These are phyloP conservation scores for Ophiostoma tasmaniense DNA, from an alignment of 2,329 filamentous ascomycete genomes.

Conservation along the genomic window DNA sequence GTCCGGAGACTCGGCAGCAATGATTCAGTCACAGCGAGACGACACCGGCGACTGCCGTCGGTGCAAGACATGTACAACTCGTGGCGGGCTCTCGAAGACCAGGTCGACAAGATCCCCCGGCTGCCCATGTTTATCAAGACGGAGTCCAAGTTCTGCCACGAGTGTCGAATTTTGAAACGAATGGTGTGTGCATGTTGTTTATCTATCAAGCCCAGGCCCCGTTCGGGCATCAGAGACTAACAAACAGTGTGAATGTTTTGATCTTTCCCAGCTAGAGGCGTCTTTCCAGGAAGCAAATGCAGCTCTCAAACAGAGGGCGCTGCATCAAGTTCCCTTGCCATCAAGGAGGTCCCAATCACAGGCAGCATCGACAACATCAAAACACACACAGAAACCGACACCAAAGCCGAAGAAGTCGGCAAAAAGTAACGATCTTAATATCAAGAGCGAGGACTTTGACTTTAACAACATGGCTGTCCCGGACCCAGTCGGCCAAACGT, in stretches of 20 bases:
- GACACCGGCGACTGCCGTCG: conserved; percentile 7
- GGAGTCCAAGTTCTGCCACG: conserved; percentile 17
- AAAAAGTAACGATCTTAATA: background rate
- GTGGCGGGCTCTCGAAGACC: conserved; percentile 18
- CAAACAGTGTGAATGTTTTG: conserved; percentile 20
- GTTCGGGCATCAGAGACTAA: too few species aligned
- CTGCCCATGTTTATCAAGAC: conserved; percentile 19
- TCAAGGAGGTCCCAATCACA: background rate
- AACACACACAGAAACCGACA: background rate
- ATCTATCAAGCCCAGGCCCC: background rate
- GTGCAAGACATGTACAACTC: conserved; percentile 23
- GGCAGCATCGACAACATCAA: background rate
- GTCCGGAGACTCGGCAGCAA: background rate
- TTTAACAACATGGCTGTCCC: background rate
- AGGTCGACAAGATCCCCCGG: conserved; percentile 14
- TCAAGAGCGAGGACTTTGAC: background rate
- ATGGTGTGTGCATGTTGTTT: background rate
- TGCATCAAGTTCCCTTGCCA: conserved; percentile 7
- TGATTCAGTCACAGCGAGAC: background rate
- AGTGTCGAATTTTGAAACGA: conserved; percentile 16
- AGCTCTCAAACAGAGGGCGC: conserved; percentile 8
- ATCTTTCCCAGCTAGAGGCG: conserved; percentile 17
- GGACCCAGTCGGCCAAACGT: background rate
- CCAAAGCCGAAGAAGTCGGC: background rate
- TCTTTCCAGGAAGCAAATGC: conserved; percentile 12